Conservation (phyloP, 179 eudicot genomes). For the Silene coronaria region DNA sequence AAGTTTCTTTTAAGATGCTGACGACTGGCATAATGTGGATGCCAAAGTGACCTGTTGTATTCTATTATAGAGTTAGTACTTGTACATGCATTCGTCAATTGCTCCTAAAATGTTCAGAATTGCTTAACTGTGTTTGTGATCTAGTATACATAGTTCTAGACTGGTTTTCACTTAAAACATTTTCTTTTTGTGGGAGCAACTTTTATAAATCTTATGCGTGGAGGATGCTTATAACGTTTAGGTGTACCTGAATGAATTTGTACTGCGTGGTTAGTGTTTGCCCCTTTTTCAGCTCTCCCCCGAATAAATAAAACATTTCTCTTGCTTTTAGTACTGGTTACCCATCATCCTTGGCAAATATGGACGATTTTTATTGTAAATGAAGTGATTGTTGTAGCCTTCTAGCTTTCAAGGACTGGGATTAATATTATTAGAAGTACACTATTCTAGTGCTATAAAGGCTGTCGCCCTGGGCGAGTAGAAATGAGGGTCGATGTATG, state of each 20-base stretch:
- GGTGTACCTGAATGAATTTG: background rate
- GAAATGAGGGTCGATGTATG: background rate
- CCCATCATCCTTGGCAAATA: background rate
- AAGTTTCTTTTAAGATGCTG: background rate
- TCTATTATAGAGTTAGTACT: background rate
- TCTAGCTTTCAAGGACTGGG: background rate
- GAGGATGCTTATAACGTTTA: background rate
- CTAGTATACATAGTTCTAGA: background rate
- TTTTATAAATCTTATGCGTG: background rate
- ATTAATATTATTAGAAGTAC: background rate
- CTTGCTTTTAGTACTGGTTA: background rate
- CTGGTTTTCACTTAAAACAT: background rate
- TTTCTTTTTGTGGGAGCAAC: background rate
- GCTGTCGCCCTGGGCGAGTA: too few species aligned
- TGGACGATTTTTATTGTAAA: background rate
- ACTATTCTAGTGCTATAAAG: background rate
- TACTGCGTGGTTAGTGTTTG: background rate
- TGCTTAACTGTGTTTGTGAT: background rate
- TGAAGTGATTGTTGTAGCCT: background rate
- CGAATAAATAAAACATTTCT: background rate
- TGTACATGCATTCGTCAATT: background rate
- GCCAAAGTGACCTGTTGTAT: background rate
- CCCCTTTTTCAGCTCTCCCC: background rate
- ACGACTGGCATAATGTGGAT: background rate
- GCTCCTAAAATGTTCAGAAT: background rate